These are phyloP conservation scores for Guyanaporus albipodus DNA, from an alignment of 768 basidiomycete genomes.

Conservation along the genomic window DNA sequence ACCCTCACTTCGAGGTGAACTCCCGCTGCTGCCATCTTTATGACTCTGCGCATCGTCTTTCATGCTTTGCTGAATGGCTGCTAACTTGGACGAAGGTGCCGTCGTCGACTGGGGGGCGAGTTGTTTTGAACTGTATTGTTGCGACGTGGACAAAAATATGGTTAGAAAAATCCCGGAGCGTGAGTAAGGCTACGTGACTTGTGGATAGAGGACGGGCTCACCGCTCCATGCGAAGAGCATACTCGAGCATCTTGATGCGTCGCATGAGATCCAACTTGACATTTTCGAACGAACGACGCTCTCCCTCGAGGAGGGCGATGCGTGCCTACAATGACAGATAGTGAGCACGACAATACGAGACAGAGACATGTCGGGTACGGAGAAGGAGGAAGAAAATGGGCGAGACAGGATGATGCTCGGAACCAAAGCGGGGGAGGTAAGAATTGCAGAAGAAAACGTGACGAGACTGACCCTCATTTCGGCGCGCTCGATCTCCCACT, in stretches of 20 bases:
- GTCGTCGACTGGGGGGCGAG: slow-evolving; percentile 52
- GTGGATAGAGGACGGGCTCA: slow-evolving; percentile 36
- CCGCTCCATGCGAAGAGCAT: slow-evolving; percentile 95
- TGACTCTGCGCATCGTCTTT: slow-evolving; percentile 73
- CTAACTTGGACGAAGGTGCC: slow-evolving; percentile 63
- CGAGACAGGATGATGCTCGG: not conserved
- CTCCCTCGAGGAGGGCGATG: slow-evolving; percentile 95
- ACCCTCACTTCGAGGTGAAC: slow-evolving; percentile 88
- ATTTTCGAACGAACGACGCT: slow-evolving; percentile 95
- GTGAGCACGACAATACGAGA: slow-evolving; percentile 8
- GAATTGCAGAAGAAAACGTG: slow-evolving; percentile 1
- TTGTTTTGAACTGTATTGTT: slow-evolving; percentile 67
- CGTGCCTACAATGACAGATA: slow-evolving; percentile 60
- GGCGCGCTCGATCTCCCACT: slow-evolving; percentile 99
- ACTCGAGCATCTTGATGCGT: slow-evolving; percentile 99
- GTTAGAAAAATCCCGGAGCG: slow-evolving; percentile 24
- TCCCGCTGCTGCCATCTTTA: slow-evolving; percentile 75
- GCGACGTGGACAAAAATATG: slow-evolving; percentile 24
- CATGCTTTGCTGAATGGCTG: slow-evolving; percentile 54
- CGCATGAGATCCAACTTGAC: slow-evolving; percentile 93
- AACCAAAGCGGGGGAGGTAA: not conserved
- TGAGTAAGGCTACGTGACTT: slow-evolving; percentile 4
- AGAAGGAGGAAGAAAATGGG: not conserved
- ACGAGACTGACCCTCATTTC: slow-evolving; percentile 87
- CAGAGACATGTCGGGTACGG: not conserved